Evolutionary conservation across 2,329 filamentous ascomycete species (phyloP), one percentile per base, ranked within the genome.

Genomic region (Dactylellina cionopaga): DNA sequence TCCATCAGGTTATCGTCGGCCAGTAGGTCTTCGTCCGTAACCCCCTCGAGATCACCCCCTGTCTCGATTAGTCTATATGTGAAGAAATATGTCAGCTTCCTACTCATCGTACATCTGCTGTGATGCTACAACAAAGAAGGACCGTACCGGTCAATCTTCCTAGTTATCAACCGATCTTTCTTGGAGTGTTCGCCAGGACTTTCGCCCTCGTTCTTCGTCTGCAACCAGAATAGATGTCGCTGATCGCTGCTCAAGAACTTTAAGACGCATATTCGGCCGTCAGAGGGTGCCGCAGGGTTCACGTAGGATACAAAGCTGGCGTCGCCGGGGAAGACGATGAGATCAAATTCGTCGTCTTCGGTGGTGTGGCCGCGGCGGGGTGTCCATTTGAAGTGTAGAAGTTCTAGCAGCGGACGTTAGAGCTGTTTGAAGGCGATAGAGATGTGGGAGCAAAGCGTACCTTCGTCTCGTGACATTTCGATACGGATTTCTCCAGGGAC

Each of bases 301-400:
- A 84, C 44, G 82, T 96, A 95, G 5, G 93, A 92, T 10, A 88
- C 84, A 81, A 99, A 99, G 78, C 88, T 89, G 77, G 91, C 92
- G 80, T 99, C 96, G 59, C 86, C 86, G 19, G 95, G 94, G 56
- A 99, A 89, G 91, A 97, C 97, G 77, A 97, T 88, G 35, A 99
- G 86, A 80, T 99, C 93, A 74, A 96, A 83, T 72, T 95, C 90
- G 66, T 93, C 90, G 69, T 90, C 59, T 19, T 55, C 52, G 22
- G 46, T 33, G n/a, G 73, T 69, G 19, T 89, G 84, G 68, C 87
- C 86, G 76, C 84, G 86, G 76, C 95, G 90, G 78, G 91, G 89
- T 76, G 93, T 90, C 96, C 96, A 99, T 86, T 93, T 97, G 83
- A 99, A 96, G 83, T 97, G 93, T 73, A 96, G 85, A 72, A 99